Percentiles rank a stretch among this genome's conserved stretches.
These are phyloP conservation scores for Candida frijolesensis DNA, from an alignment of 1,139 yeast genomes.

Conservation along the genomic window DNA sequence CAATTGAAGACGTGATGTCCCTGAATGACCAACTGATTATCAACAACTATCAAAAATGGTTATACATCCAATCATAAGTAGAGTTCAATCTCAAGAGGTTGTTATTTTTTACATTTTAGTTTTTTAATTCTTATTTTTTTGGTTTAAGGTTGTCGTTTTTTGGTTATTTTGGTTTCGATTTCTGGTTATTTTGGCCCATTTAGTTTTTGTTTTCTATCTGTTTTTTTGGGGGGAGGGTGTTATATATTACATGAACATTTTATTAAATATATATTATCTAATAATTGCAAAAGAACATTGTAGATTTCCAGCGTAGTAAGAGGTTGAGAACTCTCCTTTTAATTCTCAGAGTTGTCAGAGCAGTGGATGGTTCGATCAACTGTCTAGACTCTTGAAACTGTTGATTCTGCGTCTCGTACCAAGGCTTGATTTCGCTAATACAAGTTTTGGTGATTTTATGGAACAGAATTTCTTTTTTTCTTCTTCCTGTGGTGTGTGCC, in stretches of 20 bases:
- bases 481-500: background rate
- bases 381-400: too few species aligned
- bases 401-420: background rate
- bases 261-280: background rate
- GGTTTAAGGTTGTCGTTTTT: background rate
- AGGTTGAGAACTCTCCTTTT: too few species aligned
- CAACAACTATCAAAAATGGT: slow-evolving; percentile 1
- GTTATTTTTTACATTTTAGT: background rate
- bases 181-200: background rate
- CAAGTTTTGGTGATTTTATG: too few species aligned
- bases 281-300: background rate
- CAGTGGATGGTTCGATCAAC: too few species aligned
- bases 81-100: background rate
- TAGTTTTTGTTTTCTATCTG: background rate
- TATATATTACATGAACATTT: background rate
- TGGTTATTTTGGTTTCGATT: background rate
- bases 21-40: slow-evolving; percentile 2
- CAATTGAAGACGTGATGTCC: background rate
- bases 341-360: too few species aligned
- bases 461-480: background rate
- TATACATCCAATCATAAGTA: background rate
- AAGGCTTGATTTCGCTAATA: background rate
- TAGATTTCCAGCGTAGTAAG: background rate
- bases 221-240: background rate
- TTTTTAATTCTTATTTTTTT: background rate